These are phyloP conservation scores for Teratosphaeriaceae sp. DNA, from an alignment of 2,329 filamentous ascomycete genomes.

Conservation along the genomic window DNA sequence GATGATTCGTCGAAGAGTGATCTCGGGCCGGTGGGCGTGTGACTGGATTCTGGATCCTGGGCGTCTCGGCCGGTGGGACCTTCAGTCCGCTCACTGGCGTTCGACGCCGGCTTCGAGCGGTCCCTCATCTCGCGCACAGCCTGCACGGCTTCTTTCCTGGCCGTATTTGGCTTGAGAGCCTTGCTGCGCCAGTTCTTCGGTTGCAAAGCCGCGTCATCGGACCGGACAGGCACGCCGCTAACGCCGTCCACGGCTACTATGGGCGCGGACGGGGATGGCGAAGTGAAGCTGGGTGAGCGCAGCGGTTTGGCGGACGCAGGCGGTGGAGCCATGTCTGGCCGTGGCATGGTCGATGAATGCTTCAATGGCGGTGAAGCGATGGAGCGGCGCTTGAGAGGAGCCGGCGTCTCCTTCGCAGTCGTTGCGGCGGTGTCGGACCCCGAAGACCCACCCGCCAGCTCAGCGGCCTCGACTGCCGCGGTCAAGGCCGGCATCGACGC, in stretches of 20 bases:
- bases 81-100: neutral
- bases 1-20: neutral
- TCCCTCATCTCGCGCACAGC: conserved; percentile 23
- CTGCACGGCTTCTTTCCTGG: conserved; percentile 24
- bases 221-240: conserved; percentile 20
- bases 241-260: conserved; percentile 24
- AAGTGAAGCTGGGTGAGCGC: conserved; percentile 24
- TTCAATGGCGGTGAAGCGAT: conserved; percentile 12
- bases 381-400: conserved; percentile 16
- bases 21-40: neutral
- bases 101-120: conserved; percentile 4
- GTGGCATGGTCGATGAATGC: conserved; percentile 6
- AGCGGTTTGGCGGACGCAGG: conserved; percentile 16
- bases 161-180: conserved; percentile 5
- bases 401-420: conserved; percentile 6
- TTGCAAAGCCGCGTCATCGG: conserved; percentile 16
- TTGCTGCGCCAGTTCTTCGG: conserved; percentile 6
- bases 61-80: neutral
- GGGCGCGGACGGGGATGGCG: conserved; percentile 17
- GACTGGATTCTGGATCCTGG: neutral
- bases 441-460: conserved; percentile 16
- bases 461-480: conserved; percentile 9
- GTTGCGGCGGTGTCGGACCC: conserved; percentile 14
- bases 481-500: conserved; percentile 19
- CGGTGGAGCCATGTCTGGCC: neutral